These are phyloP conservation scores for Spirogloea muscicola DNA, from an alignment of 139 green algal species.

Conservation along the genomic window DNA sequence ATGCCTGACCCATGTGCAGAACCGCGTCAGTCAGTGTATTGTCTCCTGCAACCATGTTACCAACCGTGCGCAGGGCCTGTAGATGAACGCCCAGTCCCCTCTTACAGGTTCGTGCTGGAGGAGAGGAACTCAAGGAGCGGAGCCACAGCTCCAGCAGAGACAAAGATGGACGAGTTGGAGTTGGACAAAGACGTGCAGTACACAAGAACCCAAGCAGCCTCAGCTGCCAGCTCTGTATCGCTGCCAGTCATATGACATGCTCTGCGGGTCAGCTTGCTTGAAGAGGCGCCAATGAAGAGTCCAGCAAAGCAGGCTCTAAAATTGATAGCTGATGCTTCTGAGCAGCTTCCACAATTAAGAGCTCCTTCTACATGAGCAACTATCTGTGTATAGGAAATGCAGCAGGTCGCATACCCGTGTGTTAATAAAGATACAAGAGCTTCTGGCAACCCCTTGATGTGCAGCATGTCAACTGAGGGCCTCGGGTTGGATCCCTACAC, in stretches of 20 bases:
- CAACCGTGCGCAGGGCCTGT: constrained; percentile 28
- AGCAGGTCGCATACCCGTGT: too few species aligned
- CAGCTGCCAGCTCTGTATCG: constrained; percentile 26
- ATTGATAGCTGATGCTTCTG: too few species aligned
- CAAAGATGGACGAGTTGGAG: neutral
- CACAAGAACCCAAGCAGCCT: constrained; percentile 39
- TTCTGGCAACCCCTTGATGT: constrained; percentile 1
- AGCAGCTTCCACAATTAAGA: too few species aligned
- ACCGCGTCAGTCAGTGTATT: constrained; percentile 17
- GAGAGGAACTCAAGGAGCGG: constrained; percentile 14
- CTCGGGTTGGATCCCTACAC: constrained; percentile 14
- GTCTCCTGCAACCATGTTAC: constrained; percentile 24
- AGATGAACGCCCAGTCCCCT: neutral
- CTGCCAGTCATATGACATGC: neutral
- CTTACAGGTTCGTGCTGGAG: neutral
- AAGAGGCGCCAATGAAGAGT: too few species aligned
- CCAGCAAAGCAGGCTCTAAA: too few species aligned
- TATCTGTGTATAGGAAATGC: too few species aligned
- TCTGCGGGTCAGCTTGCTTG: too few species aligned
- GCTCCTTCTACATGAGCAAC: too few species aligned
- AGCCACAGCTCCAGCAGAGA: constrained; percentile 1
- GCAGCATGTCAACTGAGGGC: constrained; percentile 27
- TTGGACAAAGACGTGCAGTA: constrained; percentile 37
- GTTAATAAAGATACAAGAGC: constrained; percentile 12
- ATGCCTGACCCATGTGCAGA: neutral